A percentile compares a stretch with the other conserved stretches of the same genome.
These are phyloP conservation scores for Mycena rosella DNA, from an alignment of 768 basidiomycete species.

Conservation along the genomic window DNA sequence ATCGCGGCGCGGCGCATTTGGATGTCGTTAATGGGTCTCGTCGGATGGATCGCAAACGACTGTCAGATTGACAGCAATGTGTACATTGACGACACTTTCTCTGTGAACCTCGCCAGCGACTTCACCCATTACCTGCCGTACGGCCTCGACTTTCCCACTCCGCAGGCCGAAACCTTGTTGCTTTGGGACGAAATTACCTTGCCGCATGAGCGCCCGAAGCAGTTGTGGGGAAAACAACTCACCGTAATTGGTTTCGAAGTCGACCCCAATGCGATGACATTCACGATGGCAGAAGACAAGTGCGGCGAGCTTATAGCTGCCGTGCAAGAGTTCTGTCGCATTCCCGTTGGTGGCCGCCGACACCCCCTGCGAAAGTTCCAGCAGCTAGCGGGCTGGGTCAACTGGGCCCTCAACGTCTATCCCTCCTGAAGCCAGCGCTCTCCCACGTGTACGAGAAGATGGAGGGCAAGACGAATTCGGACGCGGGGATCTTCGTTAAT, in stretches of 20 bases:
- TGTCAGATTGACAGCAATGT: conserved; percentile 37
- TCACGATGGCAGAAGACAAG: no score
- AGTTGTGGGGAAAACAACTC: no score
- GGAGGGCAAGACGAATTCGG: conserved; percentile 32
- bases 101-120: conserved; percentile 38
- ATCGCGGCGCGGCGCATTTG: conserved; percentile 32
- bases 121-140: conserved; percentile 46
- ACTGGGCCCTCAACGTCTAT: conserved; percentile 56
- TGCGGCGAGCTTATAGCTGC: conserved; percentile 36
- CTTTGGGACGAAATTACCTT: no score
- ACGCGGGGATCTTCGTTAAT: conserved; percentile 44
- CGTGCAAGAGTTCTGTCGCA: conserved; percentile 19
- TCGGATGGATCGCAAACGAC: conserved; percentile 50
- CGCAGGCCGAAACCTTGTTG: conserved; percentile 52
- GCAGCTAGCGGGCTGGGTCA: conserved; percentile 50
- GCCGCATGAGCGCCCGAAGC: no score
- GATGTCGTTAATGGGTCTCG: conserved; percentile 38
- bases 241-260: no score
- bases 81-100: no score
- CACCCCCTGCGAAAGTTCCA: conserved; percentile 41
- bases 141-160: conserved; percentile 40
- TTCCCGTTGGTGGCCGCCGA: conserved; percentile 16
- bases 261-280: no score
- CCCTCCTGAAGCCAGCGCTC: conserved; percentile 48
- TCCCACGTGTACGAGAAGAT: conserved; percentile 48